Percentiles rank a stretch among this genome's conserved stretches.
phyloP scores from a whole-genome alignment of 1,139 yeast genomes.

The Petasospora rhodanensis region DNA sequence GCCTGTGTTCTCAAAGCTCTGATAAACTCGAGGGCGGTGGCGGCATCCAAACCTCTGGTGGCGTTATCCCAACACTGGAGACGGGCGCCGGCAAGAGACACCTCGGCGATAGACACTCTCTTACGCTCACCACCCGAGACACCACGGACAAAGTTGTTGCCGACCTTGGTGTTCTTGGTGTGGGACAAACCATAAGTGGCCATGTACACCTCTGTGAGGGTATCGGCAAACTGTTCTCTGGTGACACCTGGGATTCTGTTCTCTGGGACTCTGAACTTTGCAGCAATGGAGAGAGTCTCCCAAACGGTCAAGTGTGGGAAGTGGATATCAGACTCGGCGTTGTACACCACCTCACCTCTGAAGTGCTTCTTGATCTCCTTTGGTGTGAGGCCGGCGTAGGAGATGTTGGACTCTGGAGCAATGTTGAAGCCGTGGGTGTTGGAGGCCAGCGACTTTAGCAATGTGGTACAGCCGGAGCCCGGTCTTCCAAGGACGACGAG shows the following conservation, averaged over 20 bases:
- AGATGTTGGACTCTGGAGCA: slow-evolving; percentile 42
- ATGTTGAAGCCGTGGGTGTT: slow-evolving; percentile 70
- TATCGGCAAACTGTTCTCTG: slow-evolving; percentile 54
- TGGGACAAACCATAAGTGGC: slow-evolving; percentile 70
- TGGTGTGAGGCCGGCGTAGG: slow-evolving; percentile 48
- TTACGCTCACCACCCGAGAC: slow-evolving; percentile 84
- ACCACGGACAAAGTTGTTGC: slow-evolving; percentile 66
- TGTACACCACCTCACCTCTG: slow-evolving; percentile 69
- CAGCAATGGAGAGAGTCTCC: slow-evolving; percentile 63
- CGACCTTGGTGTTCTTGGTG: slow-evolving; percentile 64
- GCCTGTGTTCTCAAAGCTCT: slow-evolving; percentile 65
- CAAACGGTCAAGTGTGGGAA: slow-evolving; percentile 73
- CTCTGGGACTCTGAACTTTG: slow-evolving; percentile 59
- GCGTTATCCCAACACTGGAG: slow-evolving; percentile 75
- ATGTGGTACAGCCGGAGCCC: slow-evolving; percentile 82
- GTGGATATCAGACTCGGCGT: slow-evolving; percentile 68
- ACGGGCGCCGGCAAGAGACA: slow-evolving; percentile 54
- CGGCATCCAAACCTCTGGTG: slow-evolving; percentile 71
- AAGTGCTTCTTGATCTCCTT: slow-evolving; percentile 45
- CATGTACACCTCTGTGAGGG: slow-evolving; percentile 63
- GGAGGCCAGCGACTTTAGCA: slow-evolving; percentile 64
- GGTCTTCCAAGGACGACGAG: slow-evolving; percentile 80
- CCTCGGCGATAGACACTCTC: slow-evolving; percentile 75
- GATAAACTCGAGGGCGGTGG: slow-evolving; percentile 72
- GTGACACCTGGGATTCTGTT: slow-evolving; percentile 58